phyloP scores from a whole-genome alignment of 352 stramenopile species.

The Pythium guiyangense region DNA sequence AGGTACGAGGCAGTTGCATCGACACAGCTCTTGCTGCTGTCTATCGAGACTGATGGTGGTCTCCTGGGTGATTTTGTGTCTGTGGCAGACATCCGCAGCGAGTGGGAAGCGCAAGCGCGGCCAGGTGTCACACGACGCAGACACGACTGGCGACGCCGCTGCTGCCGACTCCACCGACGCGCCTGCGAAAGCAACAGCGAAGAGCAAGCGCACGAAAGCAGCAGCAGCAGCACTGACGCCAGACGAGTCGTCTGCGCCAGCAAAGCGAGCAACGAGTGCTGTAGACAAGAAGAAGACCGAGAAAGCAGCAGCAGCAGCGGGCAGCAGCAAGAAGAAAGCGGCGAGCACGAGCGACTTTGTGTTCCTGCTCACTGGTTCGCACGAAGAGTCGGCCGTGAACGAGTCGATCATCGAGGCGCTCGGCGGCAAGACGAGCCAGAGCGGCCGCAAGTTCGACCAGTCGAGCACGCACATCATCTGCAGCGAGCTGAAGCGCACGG shows the following conservation, averaged over 20 bases:
- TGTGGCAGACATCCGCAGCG: neutral
- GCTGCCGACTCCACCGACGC: neutral
- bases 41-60: neutral
- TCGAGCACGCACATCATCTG: constrained; percentile 84
- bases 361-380: constrained; percentile 73
- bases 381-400: constrained; percentile 67
- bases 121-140: neutral
- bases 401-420: constrained; percentile 71
- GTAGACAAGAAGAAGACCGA: constrained; percentile 15
- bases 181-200: neutral
- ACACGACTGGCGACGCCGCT: neutral
- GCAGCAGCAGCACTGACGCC: neutral
- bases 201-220: constrained; percentile 7
- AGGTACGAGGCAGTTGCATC: constrained; percentile 1
- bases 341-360: constrained; percentile 12
- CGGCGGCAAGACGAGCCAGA: constrained; percentile 57
- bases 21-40: neutral
- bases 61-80: neutral
- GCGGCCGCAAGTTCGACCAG: constrained; percentile 60
- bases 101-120: constrained; percentile 14
- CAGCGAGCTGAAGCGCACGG: constrained; percentile 81
- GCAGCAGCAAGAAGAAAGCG: neutral
- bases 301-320: constrained; percentile 5
- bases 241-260: neutral
- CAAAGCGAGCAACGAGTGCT: neutral